Base-by-base conservation (phyloP, 2,329 filamentous ascomycete genomes). In the Ascochyta pisi region DNA sequence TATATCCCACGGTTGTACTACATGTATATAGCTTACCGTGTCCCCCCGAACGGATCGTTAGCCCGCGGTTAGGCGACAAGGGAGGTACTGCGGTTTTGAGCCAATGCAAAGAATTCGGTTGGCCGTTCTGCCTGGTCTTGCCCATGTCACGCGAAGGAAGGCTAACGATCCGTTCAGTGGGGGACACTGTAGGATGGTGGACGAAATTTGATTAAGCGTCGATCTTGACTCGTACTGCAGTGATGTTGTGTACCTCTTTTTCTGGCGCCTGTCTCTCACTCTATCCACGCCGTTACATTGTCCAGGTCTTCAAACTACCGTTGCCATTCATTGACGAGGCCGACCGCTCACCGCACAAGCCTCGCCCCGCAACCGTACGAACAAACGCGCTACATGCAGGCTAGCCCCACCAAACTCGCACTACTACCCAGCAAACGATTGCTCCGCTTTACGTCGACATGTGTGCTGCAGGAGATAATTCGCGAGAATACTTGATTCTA, bases 401-500 rank as follows among this genome's bases (percentile, higher is more conserved):
- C 52, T 50, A 38, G 40, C 57, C 60, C 58, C 50, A 27, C 57
- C 42, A 39, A 29, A 42, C 42, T 33, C 12, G 16, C 50, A 27
- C 51, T 31, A 37, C 40, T 45, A 23, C 16, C 26, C 23, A 44
- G 26, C 53, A 57, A 57, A 52, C 50, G 23, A 51, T 35, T 35
- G 35, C 50, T 49, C 26, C 22, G 39, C 40, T 44, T 34, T 13
- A 29, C 40, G 6, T 60, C 31, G 43, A 41, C 34, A 65, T 58
- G 53, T 27, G 35, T 47, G 26, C 44, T 42, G 24, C 58, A 31
- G 64, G 53, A 26, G 60, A 69, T 7, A 67, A 68, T 37, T 56
- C 71, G 26, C 56, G 47, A 33, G 50, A 55, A 45, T 58, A 57
- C 42, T 63, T 69, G 46, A 65, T 66, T 31, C 39, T 66, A 9